These are phyloP conservation scores for Saururus chinensis DNA, from an alignment of 164 flowering plant genomes.

Conservation along the genomic window DNA sequence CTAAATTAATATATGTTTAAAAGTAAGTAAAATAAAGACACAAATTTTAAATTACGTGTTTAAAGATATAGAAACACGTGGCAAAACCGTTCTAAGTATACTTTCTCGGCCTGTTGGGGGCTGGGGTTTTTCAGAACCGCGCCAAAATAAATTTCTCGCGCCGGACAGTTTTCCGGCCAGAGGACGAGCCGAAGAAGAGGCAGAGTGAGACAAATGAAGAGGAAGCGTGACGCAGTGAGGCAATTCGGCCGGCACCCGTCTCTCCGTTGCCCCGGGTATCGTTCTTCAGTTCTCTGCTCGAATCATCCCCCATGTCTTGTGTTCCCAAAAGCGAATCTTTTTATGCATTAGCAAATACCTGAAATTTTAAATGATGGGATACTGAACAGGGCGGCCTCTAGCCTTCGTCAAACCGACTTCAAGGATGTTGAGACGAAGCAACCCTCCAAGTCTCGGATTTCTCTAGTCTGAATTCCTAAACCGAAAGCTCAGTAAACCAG, in stretches of 20 bases:
- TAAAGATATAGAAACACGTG: too few species aligned
- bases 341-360: background rate
- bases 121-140: too few species aligned
- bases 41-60: too few species aligned
- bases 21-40: too few species aligned
- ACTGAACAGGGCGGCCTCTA: background rate
- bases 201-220: too few species aligned
- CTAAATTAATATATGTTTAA: too few species aligned
- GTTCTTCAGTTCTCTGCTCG: background rate
- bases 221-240: background rate
- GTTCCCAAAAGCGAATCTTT: background rate
- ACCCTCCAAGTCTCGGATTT: background rate
- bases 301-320: background rate
- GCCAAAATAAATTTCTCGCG: too few species aligned
- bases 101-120: too few species aligned
- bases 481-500: background rate
- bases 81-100: too few species aligned
- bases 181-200: too few species aligned
- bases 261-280: background rate
- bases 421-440: background rate
- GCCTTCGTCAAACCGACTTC: background rate
- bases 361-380: background rate
- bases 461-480: slow-evolving; percentile 1
- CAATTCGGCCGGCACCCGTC: background rate
- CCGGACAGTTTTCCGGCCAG: background rate